Conservation (phyloP, 768 basidiomycete genomes). For the Pisolithus marmoratus region DNA sequence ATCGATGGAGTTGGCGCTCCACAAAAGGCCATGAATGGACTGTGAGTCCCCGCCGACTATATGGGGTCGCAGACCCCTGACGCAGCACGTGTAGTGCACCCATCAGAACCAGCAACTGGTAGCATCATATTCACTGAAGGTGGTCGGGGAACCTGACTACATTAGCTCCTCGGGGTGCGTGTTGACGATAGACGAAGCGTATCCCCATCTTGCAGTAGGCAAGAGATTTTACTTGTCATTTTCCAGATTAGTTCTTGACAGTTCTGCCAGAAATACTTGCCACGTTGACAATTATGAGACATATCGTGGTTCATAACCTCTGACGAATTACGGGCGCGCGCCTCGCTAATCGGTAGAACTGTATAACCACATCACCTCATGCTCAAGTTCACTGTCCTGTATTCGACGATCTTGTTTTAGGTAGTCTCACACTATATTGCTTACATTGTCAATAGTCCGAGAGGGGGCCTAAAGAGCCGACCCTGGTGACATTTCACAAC, state of each 20-base stretch:
- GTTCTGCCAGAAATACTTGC: constrained; percentile 45
- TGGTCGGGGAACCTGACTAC: constrained; percentile 50
- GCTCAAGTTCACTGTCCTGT: background rate
- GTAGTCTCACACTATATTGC: background rate
- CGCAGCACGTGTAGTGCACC: constrained; percentile 40
- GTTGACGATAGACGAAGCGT: constrained; percentile 59
- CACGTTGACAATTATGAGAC: constrained; percentile 58
- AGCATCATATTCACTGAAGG: constrained; percentile 56
- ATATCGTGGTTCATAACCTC: constrained; percentile 45
- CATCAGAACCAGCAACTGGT: constrained; percentile 46
- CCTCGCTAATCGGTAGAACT: background rate
- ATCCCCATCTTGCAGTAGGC: constrained; percentile 52
- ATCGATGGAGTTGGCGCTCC: constrained; percentile 51
- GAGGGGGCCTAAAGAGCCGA: background rate
- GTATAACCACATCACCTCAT: background rate
- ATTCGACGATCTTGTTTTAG: background rate
- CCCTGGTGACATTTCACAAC: no score
- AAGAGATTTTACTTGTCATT: constrained; percentile 14
- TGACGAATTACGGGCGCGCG: constrained; percentile 14
- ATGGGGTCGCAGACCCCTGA: background rate
- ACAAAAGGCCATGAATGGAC: constrained; percentile 57
- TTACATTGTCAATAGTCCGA: background rate
- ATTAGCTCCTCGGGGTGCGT: constrained; percentile 51
- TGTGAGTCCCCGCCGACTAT: constrained; percentile 32
- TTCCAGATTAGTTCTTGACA: constrained; percentile 3